A percentile compares a stretch with the other conserved stretches of the same genome.
Conservation (phyloP, 495 filamentous ascomycete species). For the Stereocaulon alpinum region DNA sequence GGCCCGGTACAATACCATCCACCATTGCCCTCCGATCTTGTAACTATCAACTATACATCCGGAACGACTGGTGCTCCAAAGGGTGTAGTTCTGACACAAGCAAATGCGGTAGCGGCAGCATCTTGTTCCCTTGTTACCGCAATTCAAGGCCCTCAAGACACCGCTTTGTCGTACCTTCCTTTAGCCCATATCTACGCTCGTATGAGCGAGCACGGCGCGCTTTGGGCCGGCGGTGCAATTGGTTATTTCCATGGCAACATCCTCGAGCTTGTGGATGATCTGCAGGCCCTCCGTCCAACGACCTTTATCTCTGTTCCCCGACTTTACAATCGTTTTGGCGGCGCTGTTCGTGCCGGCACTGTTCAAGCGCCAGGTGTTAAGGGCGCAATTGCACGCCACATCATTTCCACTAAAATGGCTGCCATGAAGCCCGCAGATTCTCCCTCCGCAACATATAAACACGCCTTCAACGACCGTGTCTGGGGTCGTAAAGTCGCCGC, state of each 20-base stretch:
- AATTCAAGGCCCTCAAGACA: conserved; percentile 42
- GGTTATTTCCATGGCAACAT: conserved; percentile 97
- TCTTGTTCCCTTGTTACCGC: conserved; percentile 45
- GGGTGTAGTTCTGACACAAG: conserved; percentile 80
- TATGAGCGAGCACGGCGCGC: conserved; percentile 62
- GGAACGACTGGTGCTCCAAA: conserved; percentile 94
- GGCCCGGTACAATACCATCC: conserved; percentile 54
- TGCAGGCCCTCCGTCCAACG: conserved; percentile 78
- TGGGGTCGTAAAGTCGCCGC: conserved; percentile 84
- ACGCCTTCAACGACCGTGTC: conserved; percentile 82
- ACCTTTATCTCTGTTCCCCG: conserved; percentile 82
- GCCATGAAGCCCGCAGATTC: conserved; percentile 57
- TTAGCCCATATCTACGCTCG: conserved; percentile 92
- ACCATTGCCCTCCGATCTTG: conserved; percentile 62
- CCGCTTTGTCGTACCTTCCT: conserved; percentile 77
- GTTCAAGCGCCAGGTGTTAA: conserved; percentile 70
- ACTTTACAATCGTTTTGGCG: conserved; percentile 84
- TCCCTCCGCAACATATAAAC: conserved; percentile 67
- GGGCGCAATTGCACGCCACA: conserved; percentile 68
- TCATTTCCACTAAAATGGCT: conserved; percentile 70
- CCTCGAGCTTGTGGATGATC: conserved; percentile 73
- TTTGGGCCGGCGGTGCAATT: conserved; percentile 65
- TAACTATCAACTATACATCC: conserved; percentile 97
- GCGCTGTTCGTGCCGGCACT: conserved; percentile 66
- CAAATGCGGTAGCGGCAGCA: conserved; percentile 65